Percentiles rank a stretch among this genome's conserved stretches.
These are phyloP conservation scores for Epithele typhae DNA, from an alignment of 768 basidiomycete species.

Conservation along the genomic window DNA sequence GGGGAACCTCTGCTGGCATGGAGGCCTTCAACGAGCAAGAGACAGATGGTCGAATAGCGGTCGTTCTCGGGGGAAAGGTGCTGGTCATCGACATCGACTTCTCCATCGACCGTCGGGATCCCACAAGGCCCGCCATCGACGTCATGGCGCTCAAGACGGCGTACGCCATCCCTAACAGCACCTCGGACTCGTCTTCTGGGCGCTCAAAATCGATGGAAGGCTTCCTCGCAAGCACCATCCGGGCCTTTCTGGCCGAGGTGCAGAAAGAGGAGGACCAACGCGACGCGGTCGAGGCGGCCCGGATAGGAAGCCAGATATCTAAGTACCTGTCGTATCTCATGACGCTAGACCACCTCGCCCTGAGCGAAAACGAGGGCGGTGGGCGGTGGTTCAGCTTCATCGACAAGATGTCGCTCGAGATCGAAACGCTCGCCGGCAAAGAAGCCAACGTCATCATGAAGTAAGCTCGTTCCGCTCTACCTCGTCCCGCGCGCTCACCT, in stretches of 20 bases:
- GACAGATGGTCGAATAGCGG: slow-evolving; percentile 42
- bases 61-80: slow-evolving; percentile 76
- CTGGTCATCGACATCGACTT: slow-evolving; percentile 76
- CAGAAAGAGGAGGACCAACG: slow-evolving; percentile 49
- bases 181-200: slow-evolving; percentile 32
- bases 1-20: slow-evolving; percentile 66
- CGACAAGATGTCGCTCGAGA: slow-evolving; percentile 45
- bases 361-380: slow-evolving; percentile 54
- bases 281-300: slow-evolving; percentile 49
- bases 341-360: slow-evolving; percentile 65
- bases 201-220: slow-evolving; percentile 58
- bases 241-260: slow-evolving; percentile 55
- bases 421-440: slow-evolving; percentile 45
- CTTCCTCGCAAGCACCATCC: slow-evolving; percentile 53
- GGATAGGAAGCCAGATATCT: slow-evolving; percentile 42
- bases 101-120: slow-evolving; percentile 36
- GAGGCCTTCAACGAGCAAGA: slow-evolving; percentile 65
- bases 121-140: slow-evolving; percentile 33
- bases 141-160: slow-evolving; percentile 67
- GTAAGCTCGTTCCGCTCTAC: slow-evolving; percentile 29
- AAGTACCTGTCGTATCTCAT: slow-evolving; percentile 66
- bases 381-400: slow-evolving; percentile 73
- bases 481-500: background rate
- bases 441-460: slow-evolving; percentile 52
- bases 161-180: slow-evolving; percentile 53